Evolutionary conservation across 345 rosid species (phyloP).

Genomic region (Combretum micranthum): DNA sequence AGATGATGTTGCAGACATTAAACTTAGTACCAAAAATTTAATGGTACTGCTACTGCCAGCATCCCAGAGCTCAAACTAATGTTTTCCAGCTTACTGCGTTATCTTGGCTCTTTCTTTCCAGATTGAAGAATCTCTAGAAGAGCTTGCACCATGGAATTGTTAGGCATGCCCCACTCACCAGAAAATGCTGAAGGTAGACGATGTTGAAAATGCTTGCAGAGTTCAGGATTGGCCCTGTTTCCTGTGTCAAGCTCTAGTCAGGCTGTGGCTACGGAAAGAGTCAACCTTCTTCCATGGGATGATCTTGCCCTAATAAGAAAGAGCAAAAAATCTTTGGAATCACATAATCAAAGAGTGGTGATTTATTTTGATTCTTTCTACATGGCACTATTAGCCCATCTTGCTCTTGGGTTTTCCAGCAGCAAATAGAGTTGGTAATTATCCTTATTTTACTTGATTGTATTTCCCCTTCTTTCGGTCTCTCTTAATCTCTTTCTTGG

Average conservation of each 20-base stretch:
- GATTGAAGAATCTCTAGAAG: conserved; percentile 97
- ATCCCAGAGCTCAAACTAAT: not conserved
- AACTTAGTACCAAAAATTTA: no score
- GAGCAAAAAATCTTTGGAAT: conserved; percentile 88
- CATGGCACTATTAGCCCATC: conserved; percentile 64
- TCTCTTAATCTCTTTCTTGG: not conserved
- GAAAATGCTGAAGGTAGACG: conserved; percentile 78
- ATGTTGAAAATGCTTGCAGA: conserved; percentile 69
- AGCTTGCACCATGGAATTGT: conserved; percentile 93
- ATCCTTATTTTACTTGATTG: not conserved
- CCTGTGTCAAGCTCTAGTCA: conserved; percentile 62
- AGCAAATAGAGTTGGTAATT: conserved; percentile 75
- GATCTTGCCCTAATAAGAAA: conserved; percentile 56
- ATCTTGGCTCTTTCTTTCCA: conserved; percentile 16
- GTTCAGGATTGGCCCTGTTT: conserved; percentile 91
- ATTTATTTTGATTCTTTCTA: conserved; percentile 78
- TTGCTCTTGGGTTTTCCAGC: conserved; percentile 82
- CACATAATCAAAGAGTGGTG: conserved; percentile 85
- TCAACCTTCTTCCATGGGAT: conserved; percentile 91
- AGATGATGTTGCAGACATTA: no score
- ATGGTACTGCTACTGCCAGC: not conserved
- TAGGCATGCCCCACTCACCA: conserved; percentile 71
- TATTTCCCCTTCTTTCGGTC: not conserved
- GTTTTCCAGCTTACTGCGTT: not conserved
- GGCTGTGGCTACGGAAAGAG: conserved; percentile 80